phyloP scores from a whole-genome alignment of 192 early-diverging fungal genomes.

The Coemansia sp. region DNA sequence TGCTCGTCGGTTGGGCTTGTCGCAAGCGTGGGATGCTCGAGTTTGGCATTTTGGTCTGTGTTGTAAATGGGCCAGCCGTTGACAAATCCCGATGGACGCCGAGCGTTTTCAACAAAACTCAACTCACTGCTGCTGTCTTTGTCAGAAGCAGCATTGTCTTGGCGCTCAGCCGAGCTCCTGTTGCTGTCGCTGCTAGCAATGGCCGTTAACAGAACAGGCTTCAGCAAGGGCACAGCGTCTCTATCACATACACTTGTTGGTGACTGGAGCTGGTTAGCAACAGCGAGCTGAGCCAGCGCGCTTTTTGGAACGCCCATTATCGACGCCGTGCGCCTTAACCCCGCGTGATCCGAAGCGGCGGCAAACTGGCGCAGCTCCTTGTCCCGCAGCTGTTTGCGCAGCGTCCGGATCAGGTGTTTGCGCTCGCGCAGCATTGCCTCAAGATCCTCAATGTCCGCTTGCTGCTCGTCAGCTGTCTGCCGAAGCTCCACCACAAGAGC shows the following conservation, averaged over 20 bases:
- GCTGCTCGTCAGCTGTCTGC: constrained; percentile 26
- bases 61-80: constrained; percentile 43
- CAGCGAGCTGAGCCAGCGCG: neutral
- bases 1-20: neutral
- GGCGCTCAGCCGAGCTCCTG: neutral
- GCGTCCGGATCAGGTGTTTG: constrained; percentile 14
- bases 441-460: constrained; percentile 30
- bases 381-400: constrained; percentile 32
- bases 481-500: constrained; percentile 10
- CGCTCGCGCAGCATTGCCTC: constrained; percentile 26
- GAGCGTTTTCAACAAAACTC: neutral
- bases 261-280: neutral
- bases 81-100: constrained; percentile 23
- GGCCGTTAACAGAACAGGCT: neutral
- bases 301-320: constrained; percentile 8
- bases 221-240: neutral
- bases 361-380: constrained; percentile 38
- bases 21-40: neutral
- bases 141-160: neutral
- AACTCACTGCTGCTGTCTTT: neutral
- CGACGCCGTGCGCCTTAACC: constrained; percentile 26
- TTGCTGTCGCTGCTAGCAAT: neutral
- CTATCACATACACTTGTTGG: neutral
- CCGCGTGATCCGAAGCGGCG: constrained; percentile 23
- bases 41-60: neutral